These are phyloP conservation scores for Phytophthora quininea DNA, from an alignment of 352 stramenopile species.

Conservation along the genomic window DNA sequence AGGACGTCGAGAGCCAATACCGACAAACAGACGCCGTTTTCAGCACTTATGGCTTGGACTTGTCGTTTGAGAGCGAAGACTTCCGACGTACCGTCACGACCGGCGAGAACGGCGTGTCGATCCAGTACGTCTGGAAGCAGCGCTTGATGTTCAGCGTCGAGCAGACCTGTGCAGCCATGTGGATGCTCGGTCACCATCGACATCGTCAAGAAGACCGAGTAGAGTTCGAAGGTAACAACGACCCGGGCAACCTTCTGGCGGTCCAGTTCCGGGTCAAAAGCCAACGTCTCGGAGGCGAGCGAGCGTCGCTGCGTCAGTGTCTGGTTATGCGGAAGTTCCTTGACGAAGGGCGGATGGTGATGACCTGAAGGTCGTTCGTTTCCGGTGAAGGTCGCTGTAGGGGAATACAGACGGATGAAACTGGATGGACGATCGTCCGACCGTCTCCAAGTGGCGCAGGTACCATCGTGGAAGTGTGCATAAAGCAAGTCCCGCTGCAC, in stretches of 20 bases:
- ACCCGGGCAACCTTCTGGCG: not conserved
- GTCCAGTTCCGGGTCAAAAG: conserved; percentile 7
- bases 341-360: conserved; percentile 1
- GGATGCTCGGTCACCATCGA: not conserved
- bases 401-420: conserved; percentile 11
- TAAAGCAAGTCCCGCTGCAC: conserved; percentile 15
- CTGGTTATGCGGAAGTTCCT: conserved; percentile 6
- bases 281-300: not conserved
- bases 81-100: too few species aligned
- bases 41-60: not conserved
- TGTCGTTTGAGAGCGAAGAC: not conserved
- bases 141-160: conserved; percentile 10
- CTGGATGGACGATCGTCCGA: conserved; percentile 7
- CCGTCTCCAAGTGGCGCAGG: not conserved
- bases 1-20: conserved; percentile 3
- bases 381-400: conserved; percentile 11
- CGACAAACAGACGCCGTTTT: conserved; percentile 4
- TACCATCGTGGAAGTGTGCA: conserved; percentile 10
- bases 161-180: not conserved
- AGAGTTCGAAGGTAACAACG: not conserved
- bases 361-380: conserved; percentile 11
- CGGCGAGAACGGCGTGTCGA: too few species aligned
- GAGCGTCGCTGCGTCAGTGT: conserved; percentile 8
- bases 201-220: conserved; percentile 6
- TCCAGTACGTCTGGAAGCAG: too few species aligned